Evolutionary conservation across 2,329 filamentous ascomycete species (phyloP).

Genomic region (Stachybotrys elegans): DNA sequence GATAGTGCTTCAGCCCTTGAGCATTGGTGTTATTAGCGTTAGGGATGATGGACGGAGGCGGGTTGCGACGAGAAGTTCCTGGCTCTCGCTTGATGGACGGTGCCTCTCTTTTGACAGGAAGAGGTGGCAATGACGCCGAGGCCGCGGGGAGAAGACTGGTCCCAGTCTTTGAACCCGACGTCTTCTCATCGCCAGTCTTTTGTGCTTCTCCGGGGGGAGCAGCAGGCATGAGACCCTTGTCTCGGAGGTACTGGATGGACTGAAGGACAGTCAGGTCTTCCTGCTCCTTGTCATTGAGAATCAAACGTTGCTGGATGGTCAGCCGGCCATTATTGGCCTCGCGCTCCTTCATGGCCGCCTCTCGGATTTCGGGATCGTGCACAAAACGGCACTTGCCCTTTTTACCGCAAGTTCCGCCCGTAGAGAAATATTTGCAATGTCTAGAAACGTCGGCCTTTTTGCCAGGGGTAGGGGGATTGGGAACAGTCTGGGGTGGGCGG

Average conservation of each 20-base stretch:
- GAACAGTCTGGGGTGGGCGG: slow-evolving; percentile 28
- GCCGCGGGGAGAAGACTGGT: slow-evolving; percentile 32
- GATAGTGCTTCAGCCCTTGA: slow-evolving; percentile 27
- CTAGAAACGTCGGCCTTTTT: slow-evolving; percentile 57
- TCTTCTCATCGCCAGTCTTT: slow-evolving; percentile 12
- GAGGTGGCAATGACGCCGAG: slow-evolving; percentile 30
- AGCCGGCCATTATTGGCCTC: slow-evolving; percentile 61
- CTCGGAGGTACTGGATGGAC: slow-evolving; percentile 60
- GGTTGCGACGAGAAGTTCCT: slow-evolving; percentile 25
- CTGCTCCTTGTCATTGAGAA: slow-evolving; percentile 64
- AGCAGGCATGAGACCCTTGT: slow-evolving; percentile 47
- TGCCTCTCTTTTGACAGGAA: slow-evolving; percentile 27
- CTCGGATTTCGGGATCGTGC: slow-evolving; percentile 58
- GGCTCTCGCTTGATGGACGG: slow-evolving; percentile 27
- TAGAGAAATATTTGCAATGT: slow-evolving; percentile 68
- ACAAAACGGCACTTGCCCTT: slow-evolving; percentile 73
- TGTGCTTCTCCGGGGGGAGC: slow-evolving; percentile 10
- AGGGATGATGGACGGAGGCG: slow-evolving; percentile 21
- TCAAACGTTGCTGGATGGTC: slow-evolving; percentile 60
- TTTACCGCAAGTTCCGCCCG: slow-evolving; percentile 64
- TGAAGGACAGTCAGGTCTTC: slow-evolving; percentile 62
- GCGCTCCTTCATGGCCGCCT: slow-evolving; percentile 58
- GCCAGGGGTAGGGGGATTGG: slow-evolving; percentile 37
- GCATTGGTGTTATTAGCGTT: slow-evolving; percentile 24
- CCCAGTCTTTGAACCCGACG: slow-evolving; percentile 11